These are phyloP conservation scores for Eleusine indica DNA, from an alignment of 176 grass and related monocot species.

Conservation along the genomic window DNA sequence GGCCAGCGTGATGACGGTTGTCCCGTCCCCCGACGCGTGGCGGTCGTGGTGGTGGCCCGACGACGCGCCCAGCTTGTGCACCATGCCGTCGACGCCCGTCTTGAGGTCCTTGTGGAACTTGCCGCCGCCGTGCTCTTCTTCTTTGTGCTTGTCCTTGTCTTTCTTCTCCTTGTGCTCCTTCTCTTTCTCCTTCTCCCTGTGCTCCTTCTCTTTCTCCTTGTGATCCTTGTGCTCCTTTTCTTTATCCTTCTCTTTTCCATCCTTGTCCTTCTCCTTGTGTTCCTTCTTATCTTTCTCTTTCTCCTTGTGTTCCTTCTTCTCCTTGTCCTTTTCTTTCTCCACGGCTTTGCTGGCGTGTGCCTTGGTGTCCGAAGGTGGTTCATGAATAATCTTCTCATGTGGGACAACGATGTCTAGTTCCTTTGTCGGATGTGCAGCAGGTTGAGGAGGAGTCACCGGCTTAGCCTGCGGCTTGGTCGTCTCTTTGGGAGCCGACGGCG, in stretches of 20 bases:
- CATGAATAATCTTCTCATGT: background rate
- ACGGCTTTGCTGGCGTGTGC: background rate
- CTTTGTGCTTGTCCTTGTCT: conserved; percentile 8
- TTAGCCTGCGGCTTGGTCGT: background rate
- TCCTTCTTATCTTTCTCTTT: background rate
- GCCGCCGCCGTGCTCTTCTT: background rate
- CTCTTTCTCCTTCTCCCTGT: background rate
- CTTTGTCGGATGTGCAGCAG: background rate
- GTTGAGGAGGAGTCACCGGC: background rate
- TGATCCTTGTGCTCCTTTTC: background rate
- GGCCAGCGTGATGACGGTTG: conserved; percentile 63
- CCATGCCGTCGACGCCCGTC: conserved; percentile 48
- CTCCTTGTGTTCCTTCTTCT: background rate
- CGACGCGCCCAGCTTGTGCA: conserved; percentile 45
- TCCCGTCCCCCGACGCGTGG: background rate
- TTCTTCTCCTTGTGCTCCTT: background rate
- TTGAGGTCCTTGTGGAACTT: conserved; percentile 62
- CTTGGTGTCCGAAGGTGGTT: conserved; percentile 17
- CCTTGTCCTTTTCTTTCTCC: background rate
- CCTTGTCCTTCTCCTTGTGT: background rate
- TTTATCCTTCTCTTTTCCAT: background rate
- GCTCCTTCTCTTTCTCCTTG: background rate
- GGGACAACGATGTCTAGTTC: conserved; percentile 25
- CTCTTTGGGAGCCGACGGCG: background rate
- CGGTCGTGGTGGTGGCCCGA: background rate